These are phyloP conservation scores for Blastobotrys illinoisensis DNA, from an alignment of 1,139 yeast species.

Conservation along the genomic window DNA sequence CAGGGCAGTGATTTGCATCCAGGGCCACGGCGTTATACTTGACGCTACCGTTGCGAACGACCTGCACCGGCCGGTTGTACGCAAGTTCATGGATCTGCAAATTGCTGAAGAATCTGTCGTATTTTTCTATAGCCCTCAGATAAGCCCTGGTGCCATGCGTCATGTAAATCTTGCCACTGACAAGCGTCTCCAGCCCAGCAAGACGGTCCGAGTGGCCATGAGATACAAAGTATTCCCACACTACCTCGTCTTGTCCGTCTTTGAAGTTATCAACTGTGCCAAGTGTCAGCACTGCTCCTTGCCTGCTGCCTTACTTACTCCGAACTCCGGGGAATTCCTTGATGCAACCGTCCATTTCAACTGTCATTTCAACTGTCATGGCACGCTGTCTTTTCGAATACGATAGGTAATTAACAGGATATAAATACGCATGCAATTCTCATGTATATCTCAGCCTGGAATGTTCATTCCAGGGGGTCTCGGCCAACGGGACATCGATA, in stretches of 20 bases:
- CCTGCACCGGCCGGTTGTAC: neutral
- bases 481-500: too few relatives aligned
- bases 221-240: conserved; percentile 37
- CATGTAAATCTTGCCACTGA: conserved; percentile 32
- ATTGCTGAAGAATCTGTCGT: conserved; percentile 24
- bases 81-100: neutral
- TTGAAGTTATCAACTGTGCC: conserved; percentile 41
- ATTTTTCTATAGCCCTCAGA: conserved; percentile 14
- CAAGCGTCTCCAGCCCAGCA: conserved; percentile 42
- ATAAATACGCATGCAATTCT: too few relatives aligned
- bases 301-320: conserved; percentile 20
- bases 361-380: too few relatives aligned
- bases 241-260: neutral
- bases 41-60: neutral
- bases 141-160: conserved; percentile 2
- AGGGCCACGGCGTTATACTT: conserved; percentile 22
- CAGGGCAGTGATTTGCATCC: conserved; percentile 54
- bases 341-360: conserved; percentile 1
- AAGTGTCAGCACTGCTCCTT: neutral
- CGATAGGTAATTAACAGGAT: too few relatives aligned
- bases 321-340: conserved; percentile 26
- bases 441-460: too few relatives aligned
- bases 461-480: too few relatives aligned
- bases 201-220: conserved; percentile 58
- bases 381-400: too few relatives aligned